These are phyloP conservation scores for Zasmidium citrigriseum DNA, from an alignment of 2,329 filamentous ascomycete genomes.

Conservation along the genomic window DNA sequence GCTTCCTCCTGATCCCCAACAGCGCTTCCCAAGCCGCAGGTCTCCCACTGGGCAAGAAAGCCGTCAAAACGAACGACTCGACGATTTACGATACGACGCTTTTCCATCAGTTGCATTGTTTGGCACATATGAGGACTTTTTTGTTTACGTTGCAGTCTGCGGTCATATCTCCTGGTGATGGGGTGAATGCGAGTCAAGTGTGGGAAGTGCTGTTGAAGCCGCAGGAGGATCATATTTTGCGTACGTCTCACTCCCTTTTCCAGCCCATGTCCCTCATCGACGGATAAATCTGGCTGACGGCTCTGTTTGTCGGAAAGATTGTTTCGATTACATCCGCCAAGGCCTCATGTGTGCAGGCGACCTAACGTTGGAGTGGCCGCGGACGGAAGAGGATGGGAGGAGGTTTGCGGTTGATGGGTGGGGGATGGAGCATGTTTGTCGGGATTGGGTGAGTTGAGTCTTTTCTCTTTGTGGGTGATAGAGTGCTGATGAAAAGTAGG, in stretches of 20 bases:
- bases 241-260: too few species aligned
- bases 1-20: constrained; percentile 35
- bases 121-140: constrained; percentile 48
- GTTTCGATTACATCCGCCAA: constrained; percentile 34
- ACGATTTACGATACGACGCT: constrained; percentile 37
- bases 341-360: constrained; percentile 31
- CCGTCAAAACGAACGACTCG: constrained; percentile 15
- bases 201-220: constrained; percentile 24
- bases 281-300: too few species aligned
- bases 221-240: constrained; percentile 28
- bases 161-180: too few species aligned
- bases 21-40: constrained; percentile 13
- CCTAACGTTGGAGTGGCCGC: constrained; percentile 34
- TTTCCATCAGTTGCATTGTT: constrained; percentile 40
- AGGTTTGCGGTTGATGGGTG: constrained; percentile 38
- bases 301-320: too few species aligned
- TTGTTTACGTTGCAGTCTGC: constrained; percentile 91
- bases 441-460: constrained; percentile 32
- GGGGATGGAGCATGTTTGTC: constrained; percentile 34
- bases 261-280: too few species aligned
- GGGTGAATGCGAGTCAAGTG: constrained; percentile 18
- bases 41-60: constrained; percentile 32
- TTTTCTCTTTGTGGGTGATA: too few species aligned
- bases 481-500: too few species aligned
- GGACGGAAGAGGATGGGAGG: constrained; percentile 30